phyloP scores from a whole-genome alignment of 2,329 filamentous ascomycete species.

The Ophiostoma sp. region DNA sequence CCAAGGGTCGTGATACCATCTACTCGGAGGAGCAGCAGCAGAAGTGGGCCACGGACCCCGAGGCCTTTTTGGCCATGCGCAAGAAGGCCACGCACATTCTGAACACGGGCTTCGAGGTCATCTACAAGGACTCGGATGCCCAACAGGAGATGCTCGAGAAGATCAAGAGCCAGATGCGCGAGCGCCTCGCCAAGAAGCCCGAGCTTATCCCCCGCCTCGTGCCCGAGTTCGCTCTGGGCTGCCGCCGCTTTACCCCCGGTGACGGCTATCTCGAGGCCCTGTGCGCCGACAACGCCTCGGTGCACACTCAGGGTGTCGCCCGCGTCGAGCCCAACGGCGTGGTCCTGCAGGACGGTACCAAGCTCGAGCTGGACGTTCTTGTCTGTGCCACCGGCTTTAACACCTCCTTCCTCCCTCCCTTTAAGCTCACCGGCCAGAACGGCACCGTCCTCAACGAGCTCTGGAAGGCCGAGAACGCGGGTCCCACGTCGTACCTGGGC shows the following conservation, averaged over 20 bases:
- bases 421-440: constrained; percentile 33
- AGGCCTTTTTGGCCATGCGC: not conserved
- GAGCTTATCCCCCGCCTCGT: constrained; percentile 47
- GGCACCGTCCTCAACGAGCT: constrained; percentile 22
- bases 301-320: constrained; percentile 43
- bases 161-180: constrained; percentile 25
- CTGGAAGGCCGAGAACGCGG: constrained; percentile 48
- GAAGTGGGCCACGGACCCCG: constrained; percentile 15
- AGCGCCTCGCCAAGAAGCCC: constrained; percentile 37
- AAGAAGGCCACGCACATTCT: constrained; percentile 8
- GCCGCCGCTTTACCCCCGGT: constrained; percentile 45
- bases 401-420: constrained; percentile 34
- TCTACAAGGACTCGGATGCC: not conserved
- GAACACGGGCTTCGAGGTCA: constrained; percentile 17
- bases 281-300: constrained; percentile 46
- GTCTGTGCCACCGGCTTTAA: constrained; percentile 44
- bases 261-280: constrained; percentile 46
- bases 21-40: constrained; percentile 17
- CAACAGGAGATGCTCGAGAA: not conserved
- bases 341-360: constrained; percentile 32
- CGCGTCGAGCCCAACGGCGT: constrained; percentile 39
- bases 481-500: constrained; percentile 50
- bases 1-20: not conserved
- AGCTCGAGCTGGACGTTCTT: constrained; percentile 34
- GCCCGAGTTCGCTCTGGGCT: constrained; percentile 47